Percentiles rank a stretch among this genome's conserved stretches.
phyloP scores from a whole-genome alignment of 2,329 filamentous ascomycete species.

The Incumbomyces delicatus region DNA sequence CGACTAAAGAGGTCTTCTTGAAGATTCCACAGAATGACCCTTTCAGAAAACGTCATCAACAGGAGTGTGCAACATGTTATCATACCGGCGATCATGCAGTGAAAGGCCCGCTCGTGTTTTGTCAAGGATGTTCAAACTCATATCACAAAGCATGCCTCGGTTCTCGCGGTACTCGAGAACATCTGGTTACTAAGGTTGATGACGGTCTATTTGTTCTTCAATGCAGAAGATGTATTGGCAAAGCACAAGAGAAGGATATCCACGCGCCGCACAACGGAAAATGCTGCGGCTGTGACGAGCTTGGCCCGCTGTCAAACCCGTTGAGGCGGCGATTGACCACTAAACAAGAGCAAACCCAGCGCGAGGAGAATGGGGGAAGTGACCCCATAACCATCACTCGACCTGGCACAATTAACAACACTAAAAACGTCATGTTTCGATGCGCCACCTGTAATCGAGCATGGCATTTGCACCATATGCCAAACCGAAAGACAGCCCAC shows the following conservation, averaged over 20 bases:
- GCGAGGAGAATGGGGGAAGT: slow-evolving; percentile 65
- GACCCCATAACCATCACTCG: slow-evolving; percentile 65
- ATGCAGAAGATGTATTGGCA: slow-evolving; percentile 72
- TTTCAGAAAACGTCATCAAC: slow-evolving; percentile 62
- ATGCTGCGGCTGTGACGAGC: slow-evolving; percentile 60
- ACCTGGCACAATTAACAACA: slow-evolving; percentile 59
- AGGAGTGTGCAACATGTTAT: slow-evolving; percentile 63
- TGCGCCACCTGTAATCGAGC: slow-evolving; percentile 66
- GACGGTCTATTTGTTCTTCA: slow-evolving; percentile 75
- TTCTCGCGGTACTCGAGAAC: slow-evolving; percentile 62
- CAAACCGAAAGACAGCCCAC: slow-evolving; percentile 30
- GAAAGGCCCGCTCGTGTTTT: slow-evolving; percentile 67
- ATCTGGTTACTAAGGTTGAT: slow-evolving; percentile 76
- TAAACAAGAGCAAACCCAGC: slow-evolving; percentile 72
- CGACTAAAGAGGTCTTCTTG: slow-evolving; percentile 63
- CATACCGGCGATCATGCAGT: slow-evolving; percentile 42
- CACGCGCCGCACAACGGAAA: slow-evolving; percentile 59
- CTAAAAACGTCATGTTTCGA: slow-evolving; percentile 68
- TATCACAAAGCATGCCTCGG: slow-evolving; percentile 82
- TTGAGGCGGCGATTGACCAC: slow-evolving; percentile 65
- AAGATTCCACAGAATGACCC: slow-evolving; percentile 49
- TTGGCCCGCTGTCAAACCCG: slow-evolving; percentile 60
- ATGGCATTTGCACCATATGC: slow-evolving; percentile 78
- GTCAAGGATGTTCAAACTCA: slow-evolving; percentile 77
- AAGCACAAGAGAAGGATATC: slow-evolving; percentile 57